phyloP scores from a whole-genome alignment of 192 early-diverging fungal species.

The Backusella circina region DNA sequence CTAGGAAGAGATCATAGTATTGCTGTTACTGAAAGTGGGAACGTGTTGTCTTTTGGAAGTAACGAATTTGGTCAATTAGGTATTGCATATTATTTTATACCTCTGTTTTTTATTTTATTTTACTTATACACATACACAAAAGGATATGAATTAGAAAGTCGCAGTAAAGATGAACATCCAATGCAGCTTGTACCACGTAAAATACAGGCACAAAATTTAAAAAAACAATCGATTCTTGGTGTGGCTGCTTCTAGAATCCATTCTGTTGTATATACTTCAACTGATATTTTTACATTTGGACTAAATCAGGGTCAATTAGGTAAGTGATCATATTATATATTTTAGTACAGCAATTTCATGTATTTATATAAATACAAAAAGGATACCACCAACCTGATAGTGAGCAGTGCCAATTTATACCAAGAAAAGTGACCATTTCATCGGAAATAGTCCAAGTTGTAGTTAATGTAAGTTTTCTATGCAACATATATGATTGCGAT shows the following conservation, averaged over 20 bases:
- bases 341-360: no score
- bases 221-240: conserved; percentile 48
- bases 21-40: conserved; percentile 50
- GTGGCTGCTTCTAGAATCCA: conserved; percentile 69
- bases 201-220: conserved; percentile 46
- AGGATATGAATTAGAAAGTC: conserved; percentile 22
- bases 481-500: neutral
- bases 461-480: conserved; percentile 41
- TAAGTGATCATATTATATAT: conserved; percentile 8
- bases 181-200: conserved; percentile 47
- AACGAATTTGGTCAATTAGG: conserved; percentile 68
- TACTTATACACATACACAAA: conserved; percentile 11
- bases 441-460: conserved; percentile 48
- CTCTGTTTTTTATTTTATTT: neutral
- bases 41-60: conserved; percentile 63
- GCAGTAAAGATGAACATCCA: conserved; percentile 30
- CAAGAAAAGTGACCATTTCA: conserved; percentile 60
- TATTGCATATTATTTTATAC: neutral
- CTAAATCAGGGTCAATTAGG: conserved; percentile 74
- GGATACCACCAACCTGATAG: conserved; percentile 20
- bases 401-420: conserved; percentile 46
- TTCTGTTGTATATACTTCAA: conserved; percentile 56
- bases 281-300: conserved; percentile 63
- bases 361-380: neutral
- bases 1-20: conserved; percentile 72